Evolutionary conservation across 768 basidiomycete genomes (phyloP).

Genomic region (Trametes maxima): DNA sequence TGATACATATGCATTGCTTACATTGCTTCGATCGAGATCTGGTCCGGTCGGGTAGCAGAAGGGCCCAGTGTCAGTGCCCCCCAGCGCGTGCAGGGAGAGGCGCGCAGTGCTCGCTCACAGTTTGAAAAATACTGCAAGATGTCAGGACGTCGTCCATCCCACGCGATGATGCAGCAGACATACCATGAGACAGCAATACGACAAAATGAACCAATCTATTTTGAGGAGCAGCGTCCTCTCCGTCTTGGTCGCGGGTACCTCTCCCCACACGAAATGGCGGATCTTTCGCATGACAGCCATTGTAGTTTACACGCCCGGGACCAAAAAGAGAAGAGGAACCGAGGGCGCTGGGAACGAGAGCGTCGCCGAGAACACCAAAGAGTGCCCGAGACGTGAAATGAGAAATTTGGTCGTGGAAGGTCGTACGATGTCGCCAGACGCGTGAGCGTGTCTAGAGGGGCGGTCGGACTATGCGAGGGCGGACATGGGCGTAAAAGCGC

Average conservation of each 20-base stretch:
- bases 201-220: slow-evolving; percentile 66
- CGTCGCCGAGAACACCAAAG: background rate
- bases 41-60: background rate
- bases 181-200: slow-evolving; percentile 73
- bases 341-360: slow-evolving; percentile 3
- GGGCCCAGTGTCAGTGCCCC: no score
- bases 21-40: slow-evolving; percentile 72
- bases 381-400: background rate
- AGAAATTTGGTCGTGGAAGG: background rate
- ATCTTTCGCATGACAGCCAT: slow-evolving; percentile 22
- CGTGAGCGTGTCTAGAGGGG: background rate
- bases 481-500: background rate
- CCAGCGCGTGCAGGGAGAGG: background rate
- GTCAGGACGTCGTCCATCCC: slow-evolving; percentile 7
- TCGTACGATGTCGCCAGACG: slow-evolving; percentile 3
- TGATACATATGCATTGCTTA: slow-evolving; percentile 76
- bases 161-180: background rate
- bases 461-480: slow-evolving; percentile 4
- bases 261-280: slow-evolving; percentile 40
- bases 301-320: background rate
- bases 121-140: slow-evolving; percentile 63
- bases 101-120: slow-evolving; percentile 40
- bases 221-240: slow-evolving; percentile 61
- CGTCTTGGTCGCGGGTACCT: slow-evolving; percentile 40
- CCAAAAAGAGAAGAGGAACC: background rate